Conservation (phyloP, 345 rosid genomes). For the Crucihimalaya himalaica region DNA sequence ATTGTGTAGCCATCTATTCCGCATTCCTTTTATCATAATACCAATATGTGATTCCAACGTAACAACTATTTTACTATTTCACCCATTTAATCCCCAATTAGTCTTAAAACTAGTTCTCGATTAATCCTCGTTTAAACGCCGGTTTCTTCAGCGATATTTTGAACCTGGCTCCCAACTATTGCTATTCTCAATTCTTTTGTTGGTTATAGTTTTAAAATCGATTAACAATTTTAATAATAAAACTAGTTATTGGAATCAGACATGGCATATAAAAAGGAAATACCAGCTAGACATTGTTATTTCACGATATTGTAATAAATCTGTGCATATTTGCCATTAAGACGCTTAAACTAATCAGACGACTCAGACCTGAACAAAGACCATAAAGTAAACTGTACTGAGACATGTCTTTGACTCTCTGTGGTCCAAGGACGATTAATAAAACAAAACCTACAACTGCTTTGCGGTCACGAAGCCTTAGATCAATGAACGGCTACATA, state of each 20-base stretch:
- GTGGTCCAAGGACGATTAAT: background rate
- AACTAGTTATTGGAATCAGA: too few relatives aligned
- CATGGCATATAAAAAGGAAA: background rate
- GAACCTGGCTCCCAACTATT: too few relatives aligned
- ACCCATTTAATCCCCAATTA: too few relatives aligned
- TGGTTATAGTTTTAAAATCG: too few relatives aligned
- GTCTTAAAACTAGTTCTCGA: too few relatives aligned
- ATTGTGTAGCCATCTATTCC: background rate
- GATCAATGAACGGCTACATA: slow-evolving; percentile 51
- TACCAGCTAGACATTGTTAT: background rate
- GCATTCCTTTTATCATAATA: too few relatives aligned
- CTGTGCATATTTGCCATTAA: slow-evolving; percentile 2
- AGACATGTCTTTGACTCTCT: slow-evolving; percentile 14
- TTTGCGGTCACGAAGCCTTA: slow-evolving; percentile 19
- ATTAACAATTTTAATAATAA: too few relatives aligned
- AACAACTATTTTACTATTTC: too few relatives aligned
- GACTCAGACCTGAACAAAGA: background rate
- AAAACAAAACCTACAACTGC: background rate
- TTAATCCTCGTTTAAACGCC: too few relatives aligned
- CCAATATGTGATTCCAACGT: too few relatives aligned
- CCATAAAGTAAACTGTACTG: slow-evolving; percentile 20
- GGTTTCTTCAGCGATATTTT: too few relatives aligned
- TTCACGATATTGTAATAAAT: background rate
- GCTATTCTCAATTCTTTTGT: too few relatives aligned
- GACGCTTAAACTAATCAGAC: slow-evolving; percentile 6